Evolutionary conservation across 805 yeast species (phyloP), one percentile per base, ranked within the genome.

Genomic region (Wickerhamiella kurtzmanii): DNA sequence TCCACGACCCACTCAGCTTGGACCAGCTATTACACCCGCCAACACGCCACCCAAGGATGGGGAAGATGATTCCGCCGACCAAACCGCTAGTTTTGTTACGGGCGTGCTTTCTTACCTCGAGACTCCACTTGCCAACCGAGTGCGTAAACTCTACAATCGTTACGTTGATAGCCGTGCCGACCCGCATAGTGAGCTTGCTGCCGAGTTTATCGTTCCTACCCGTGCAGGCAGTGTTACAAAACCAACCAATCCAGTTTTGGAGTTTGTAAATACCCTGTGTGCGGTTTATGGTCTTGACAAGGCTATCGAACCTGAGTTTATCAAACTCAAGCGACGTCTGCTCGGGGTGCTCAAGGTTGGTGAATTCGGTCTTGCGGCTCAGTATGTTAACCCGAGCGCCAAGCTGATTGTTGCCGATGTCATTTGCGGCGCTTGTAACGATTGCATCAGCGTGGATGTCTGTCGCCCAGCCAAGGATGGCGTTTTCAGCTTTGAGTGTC

Each of bases 301-400:
- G 41, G 73, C 74, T 43, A 67, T 88, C 44, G 73, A 71, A 42
- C 67, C 85, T 35, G 96, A 88, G 59, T 82, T 77, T 22, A 70
- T 95, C 52, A 63, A 80, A 50, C 62, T 92, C 47, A 72, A 96
- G 48, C 78, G 82, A 51, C 87, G 82, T 47, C 65, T 94, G 50
- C 69, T 92, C 35, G 70, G 73, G 2, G 62, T 82, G 3, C 75
- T 94, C 54, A 94, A 87, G 25, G 73, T 88, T 37, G 77, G 81
- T 50, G 98, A 92, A 60, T 92, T 92, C 64, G 79, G 85, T 52
- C 73, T 73, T 2, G 84, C 78, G 48, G 84, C 89, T 1, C 68
- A 68, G 16, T 88, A 87, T 63, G 64, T 61, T 37, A 77, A 86
- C 58, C 96, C 96, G 15, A 75, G 92, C 44, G 69, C 83, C 0